These are phyloP conservation scores for Dipteronia dyeriana DNA, from an alignment of 345 rosid species.

Conservation along the genomic window DNA sequence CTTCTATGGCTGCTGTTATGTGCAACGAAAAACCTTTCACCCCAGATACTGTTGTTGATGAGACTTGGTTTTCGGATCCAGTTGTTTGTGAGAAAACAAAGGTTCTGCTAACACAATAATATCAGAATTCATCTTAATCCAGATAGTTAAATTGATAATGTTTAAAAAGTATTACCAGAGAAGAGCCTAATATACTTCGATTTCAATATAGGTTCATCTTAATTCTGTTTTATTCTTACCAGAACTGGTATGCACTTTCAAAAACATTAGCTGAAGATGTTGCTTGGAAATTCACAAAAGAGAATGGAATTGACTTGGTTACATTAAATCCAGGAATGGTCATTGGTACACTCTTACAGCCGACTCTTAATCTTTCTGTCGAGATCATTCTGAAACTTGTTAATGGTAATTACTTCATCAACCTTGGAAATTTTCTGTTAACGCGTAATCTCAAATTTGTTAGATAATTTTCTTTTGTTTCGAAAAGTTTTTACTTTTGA, in stretches of 20 bases:
- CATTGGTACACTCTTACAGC: slow-evolving; percentile 47
- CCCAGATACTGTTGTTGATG: slow-evolving; percentile 41
- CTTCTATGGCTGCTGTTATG: slow-evolving; percentile 44
- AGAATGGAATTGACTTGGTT: slow-evolving; percentile 46
- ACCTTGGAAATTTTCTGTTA: not conserved
- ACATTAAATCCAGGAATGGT: slow-evolving; percentile 39
- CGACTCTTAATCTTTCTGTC: slow-evolving; percentile 31
- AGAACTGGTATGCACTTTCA: slow-evolving; percentile 44
- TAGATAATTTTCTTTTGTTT: not conserved
- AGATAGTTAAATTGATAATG: not conserved
- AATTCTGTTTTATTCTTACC: not conserved
- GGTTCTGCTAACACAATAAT: slow-evolving; percentile 18
- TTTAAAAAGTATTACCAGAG: not conserved
- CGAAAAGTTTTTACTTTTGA: not conserved
- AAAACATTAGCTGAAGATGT: slow-evolving; percentile 50
- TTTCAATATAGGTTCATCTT: not conserved
- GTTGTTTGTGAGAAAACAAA: slow-evolving; percentile 25
- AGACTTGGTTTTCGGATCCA: slow-evolving; percentile 51
- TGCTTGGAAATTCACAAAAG: slow-evolving; percentile 44
- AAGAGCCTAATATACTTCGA: not conserved
- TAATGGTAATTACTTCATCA: slow-evolving; percentile 22
- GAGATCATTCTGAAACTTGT: slow-evolving; percentile 26
- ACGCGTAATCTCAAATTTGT: not conserved
- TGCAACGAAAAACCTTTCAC: slow-evolving; percentile 31
- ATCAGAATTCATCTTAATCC: not conserved